Evolutionary conservation across 345 rosid species (phyloP).

Genomic region (Durio zibethinus): DNA sequence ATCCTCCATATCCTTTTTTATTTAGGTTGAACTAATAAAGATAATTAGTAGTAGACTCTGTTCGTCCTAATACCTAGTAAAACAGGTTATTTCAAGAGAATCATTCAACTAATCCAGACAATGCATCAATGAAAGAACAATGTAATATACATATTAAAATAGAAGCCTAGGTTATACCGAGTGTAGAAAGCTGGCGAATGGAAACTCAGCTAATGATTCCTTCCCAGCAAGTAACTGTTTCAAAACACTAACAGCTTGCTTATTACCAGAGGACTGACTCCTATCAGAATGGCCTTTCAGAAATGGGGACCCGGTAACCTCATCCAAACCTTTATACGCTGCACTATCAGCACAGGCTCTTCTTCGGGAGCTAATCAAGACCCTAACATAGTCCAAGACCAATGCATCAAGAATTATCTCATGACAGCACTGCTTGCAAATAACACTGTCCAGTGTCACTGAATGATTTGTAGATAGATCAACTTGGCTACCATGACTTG

Average conservation of each 20-base stretch:
- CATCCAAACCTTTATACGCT: constrained; percentile 56
- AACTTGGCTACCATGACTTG: constrained; percentile 52
- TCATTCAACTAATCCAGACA: constrained; percentile 4
- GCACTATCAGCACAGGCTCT: constrained; percentile 65
- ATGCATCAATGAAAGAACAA: neutral
- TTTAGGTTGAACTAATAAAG: neutral
- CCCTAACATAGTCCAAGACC: constrained; percentile 77
- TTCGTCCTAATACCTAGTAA: neutral
- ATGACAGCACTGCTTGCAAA: constrained; percentile 78
- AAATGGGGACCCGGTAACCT: constrained; percentile 51
- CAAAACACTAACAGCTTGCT: constrained; percentile 28
- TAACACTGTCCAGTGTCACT: constrained; percentile 46
- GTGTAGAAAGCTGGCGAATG: constrained; percentile 78
- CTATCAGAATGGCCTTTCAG: constrained; percentile 37
- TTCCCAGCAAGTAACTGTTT: constrained; percentile 55
- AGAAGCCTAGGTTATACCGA: constrained; percentile 43
- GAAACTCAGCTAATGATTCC: constrained; percentile 93
- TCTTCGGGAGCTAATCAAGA: constrained; percentile 76
- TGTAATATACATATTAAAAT: neutral
- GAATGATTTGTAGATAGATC: constrained; percentile 53
- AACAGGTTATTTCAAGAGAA: neutral
- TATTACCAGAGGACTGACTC: constrained; percentile 35
- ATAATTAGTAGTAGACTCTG: neutral
- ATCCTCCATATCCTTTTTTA: neutral
- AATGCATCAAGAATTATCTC: constrained; percentile 71